Percentiles rank a stretch among this genome's conserved stretches.
Evolutionary conservation across 345 rosid genomes (phyloP).

Genomic region (Sonneratia alba): DNA sequence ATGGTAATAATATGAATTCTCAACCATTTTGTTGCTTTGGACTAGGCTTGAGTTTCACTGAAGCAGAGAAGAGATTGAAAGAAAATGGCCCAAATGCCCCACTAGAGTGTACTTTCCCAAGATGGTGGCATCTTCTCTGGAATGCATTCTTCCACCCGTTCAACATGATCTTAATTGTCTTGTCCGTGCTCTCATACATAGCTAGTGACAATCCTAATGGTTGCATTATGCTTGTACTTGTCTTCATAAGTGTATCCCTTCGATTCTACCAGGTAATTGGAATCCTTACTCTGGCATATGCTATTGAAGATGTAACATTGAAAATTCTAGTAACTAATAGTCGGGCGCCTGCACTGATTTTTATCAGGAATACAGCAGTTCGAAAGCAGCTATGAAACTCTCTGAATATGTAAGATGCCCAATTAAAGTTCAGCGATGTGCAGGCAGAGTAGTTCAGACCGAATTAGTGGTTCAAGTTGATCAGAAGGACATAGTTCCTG

Average conservation of each 20-base stretch:
- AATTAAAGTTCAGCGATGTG: constrained; percentile 67
- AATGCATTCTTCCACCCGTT: constrained; percentile 62
- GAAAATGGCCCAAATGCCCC: constrained; percentile 63
- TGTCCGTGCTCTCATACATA: constrained; percentile 50
- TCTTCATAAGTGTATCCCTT: constrained; percentile 52
- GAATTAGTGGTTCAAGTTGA: constrained; percentile 58
- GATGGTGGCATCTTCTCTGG: constrained; percentile 64
- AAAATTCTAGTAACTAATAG: not conserved
- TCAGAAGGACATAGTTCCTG: constrained; percentile 65
- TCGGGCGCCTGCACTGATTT: not conserved
- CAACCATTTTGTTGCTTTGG: not conserved
- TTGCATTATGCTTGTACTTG: constrained; percentile 52
- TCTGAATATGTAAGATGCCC: constrained; percentile 51
- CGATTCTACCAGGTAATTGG: constrained; percentile 50
- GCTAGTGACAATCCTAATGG: constrained; percentile 60
- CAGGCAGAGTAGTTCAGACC: constrained; percentile 60
- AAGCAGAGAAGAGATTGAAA: constrained; percentile 56
- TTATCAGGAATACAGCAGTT: constrained; percentile 50
- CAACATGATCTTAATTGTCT: constrained; percentile 51
- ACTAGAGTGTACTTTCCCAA: constrained; percentile 31
- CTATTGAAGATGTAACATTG: not conserved
- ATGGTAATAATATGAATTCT: not conserved
- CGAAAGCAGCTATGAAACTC: constrained; percentile 74
- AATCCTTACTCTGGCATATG: not conserved
- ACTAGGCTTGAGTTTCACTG: constrained; percentile 58